Base-by-base conservation (phyloP, 2,329 filamentous ascomycete genomes). In the Bipolaris gigantea region DNA sequence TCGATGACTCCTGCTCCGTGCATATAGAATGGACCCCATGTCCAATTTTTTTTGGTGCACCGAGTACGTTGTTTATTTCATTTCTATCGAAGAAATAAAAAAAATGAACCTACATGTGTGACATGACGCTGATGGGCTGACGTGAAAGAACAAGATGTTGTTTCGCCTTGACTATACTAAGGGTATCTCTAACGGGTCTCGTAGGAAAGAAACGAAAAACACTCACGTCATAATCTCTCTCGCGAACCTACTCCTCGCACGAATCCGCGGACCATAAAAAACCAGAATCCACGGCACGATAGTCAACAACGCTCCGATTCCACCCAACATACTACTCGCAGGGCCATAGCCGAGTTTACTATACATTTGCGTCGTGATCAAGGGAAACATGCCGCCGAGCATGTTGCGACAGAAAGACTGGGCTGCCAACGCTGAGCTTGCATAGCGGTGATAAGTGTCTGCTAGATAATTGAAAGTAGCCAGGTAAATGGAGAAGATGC, bases 391-490 rank as follows among this genome's bases (percentile, higher is more conserved):
- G 2, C 91, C 92, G 8, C 88, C 91, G 0, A 96, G 77, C 2
- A 96, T 79, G 70, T 96, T 97, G 10, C 92, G 84, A 65, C 90
- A 93, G 71, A 90, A 95, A 15, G 85, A 89, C 76, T 96, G 91
- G 0, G 92, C 90, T 0, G 92, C 92, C 5, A 96, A 78, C 0
- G 92, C 92, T 0, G 89, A 94, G 35, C 87, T 91, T 0, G 92
- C 90, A 65, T 93, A 96, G 2, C 83, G 80, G 69, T 92, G 88
- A 73, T 96, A 97, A 1, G 87, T 88, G 69, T 97, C 92, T 18
- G 92, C 91, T 1, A 97, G 81, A 64, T 96, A 97, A 71, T 97
- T 97, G 77, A 97, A 96, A 0, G 91, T 89, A 2, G 92, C 88
- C 1, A 97, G 81, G 69, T 73, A 72, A 33, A 97, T 85, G 36